phyloP scores from a whole-genome alignment of 2,329 filamentous ascomycete genomes.

The Paraphaeosphaeria sporulosa region DNA sequence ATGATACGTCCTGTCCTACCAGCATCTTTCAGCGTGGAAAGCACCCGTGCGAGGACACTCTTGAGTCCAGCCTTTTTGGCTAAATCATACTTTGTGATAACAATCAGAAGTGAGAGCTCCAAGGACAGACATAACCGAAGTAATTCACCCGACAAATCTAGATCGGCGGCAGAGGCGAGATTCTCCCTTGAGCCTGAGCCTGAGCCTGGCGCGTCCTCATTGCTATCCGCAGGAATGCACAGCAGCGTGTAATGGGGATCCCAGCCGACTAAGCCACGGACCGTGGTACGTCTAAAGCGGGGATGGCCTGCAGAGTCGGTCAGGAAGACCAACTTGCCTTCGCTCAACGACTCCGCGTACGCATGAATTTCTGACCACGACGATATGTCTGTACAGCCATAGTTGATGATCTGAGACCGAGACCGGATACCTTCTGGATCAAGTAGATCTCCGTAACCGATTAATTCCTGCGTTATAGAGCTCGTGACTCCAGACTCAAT shows the following conservation, averaged over 20 bases:
- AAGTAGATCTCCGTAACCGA: slow-evolving; percentile 71
- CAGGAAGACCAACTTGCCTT: slow-evolving; percentile 82
- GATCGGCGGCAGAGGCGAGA: slow-evolving; percentile 61
- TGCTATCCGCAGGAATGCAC: slow-evolving; percentile 83
- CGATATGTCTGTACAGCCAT: slow-evolving; percentile 83
- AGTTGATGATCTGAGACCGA: slow-evolving; percentile 72
- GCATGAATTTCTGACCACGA: slow-evolving; percentile 96
- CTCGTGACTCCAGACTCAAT: slow-evolving; percentile 91
- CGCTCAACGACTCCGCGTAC: slow-evolving; percentile 71
- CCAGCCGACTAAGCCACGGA: slow-evolving; percentile 93
- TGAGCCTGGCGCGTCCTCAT: slow-evolving; percentile 60
- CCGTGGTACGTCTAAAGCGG: slow-evolving; percentile 85
- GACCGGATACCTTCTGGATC: slow-evolving; percentile 20
- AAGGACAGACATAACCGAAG: slow-evolving; percentile 85
- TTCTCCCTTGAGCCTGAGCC: slow-evolving; percentile 61
- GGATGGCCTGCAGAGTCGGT: slow-evolving; percentile 93
- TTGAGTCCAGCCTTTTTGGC: slow-evolving; percentile 76
- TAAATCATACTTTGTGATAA: slow-evolving; percentile 91
- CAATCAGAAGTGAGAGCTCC: slow-evolving; percentile 76
- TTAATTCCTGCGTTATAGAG: slow-evolving; percentile 90
- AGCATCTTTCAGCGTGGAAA: slow-evolving; percentile 78
- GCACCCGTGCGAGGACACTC: slow-evolving; percentile 71
- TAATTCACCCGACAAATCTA: slow-evolving; percentile 80
- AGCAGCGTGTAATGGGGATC: slow-evolving; percentile 92
- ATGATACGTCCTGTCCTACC: slow-evolving; percentile 79